Conservation (phyloP, 148 eudicot species). For the Oxyria digyna region DNA sequence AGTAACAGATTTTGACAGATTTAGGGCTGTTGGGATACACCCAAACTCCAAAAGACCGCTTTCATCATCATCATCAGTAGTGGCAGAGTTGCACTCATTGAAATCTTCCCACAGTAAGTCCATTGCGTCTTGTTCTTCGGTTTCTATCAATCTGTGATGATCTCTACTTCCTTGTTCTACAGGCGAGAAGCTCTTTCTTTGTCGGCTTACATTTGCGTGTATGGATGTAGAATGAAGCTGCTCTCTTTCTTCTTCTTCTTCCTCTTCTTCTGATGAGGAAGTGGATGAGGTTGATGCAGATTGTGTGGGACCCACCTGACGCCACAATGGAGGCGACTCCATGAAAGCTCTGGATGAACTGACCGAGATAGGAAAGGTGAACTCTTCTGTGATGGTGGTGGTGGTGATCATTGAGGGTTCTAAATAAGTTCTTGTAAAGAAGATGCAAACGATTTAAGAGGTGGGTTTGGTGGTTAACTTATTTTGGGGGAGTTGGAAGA, state of each 20-base stretch:
- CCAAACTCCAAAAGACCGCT: neutral
- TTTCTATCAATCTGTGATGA: neutral
- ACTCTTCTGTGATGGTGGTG: slow-evolving; percentile 6
- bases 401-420: neutral
- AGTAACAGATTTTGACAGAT: neutral
- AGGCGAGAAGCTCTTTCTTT: neutral
- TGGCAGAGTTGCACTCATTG: neutral
- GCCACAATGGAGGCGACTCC: slow-evolving; percentile 9
- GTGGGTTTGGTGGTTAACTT: slow-evolving; percentile 4
- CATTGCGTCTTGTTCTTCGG: neutral
- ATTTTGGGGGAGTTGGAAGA: neutral
- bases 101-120: slow-evolving; percentile 4
- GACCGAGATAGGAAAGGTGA: slow-evolving; percentile 3
- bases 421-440: neutral
- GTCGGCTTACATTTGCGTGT: neutral
- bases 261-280: neutral
- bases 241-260: neutral
- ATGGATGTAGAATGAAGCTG: neutral
- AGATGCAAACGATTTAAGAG: neutral
- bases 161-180: too few relatives aligned
- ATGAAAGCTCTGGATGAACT: neutral
- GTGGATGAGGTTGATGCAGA: neutral
- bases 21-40: neutral
- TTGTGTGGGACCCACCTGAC: neutral
- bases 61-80: neutral